phyloP scores from a whole-genome alignment of 176 grass and related monocot species.

The Carex cristatella region DNA sequence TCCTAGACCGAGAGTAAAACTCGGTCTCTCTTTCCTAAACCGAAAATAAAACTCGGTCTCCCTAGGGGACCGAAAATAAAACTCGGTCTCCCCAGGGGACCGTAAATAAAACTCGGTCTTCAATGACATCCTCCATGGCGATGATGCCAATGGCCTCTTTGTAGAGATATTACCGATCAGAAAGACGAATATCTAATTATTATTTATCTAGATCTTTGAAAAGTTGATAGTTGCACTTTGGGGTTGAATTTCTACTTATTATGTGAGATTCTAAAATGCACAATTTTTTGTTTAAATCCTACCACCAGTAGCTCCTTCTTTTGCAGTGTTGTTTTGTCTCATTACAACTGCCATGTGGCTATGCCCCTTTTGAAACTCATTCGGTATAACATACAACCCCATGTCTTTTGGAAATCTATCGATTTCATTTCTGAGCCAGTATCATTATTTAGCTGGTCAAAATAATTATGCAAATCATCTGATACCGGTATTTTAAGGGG shows the following conservation, averaged over 20 bases:
- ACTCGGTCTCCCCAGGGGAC: too few relatives aligned
- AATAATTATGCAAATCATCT: too few relatives aligned
- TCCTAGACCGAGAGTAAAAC: too few relatives aligned
- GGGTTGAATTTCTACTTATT: too few relatives aligned
- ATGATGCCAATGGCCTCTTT: conserved; percentile 82
- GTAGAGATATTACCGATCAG: neutral
- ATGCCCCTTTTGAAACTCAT: conserved; percentile 93
- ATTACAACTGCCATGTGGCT: conserved; percentile 86
- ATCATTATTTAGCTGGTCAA: too few relatives aligned
- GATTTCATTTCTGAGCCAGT: neutral
- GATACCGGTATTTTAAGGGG: too few relatives aligned
- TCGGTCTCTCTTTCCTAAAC: too few relatives aligned
- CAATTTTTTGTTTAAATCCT: neutral
- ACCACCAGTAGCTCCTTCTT: conserved; percentile 35
- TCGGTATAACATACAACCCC: conserved; percentile 81
- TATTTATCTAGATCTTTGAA: neutral
- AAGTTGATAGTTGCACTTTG: neutral
- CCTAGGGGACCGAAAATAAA: too few relatives aligned
- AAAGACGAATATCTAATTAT: neutral
- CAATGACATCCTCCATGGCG: conserved; percentile 94
- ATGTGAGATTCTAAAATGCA: neutral
- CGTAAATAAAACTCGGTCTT: neutral
- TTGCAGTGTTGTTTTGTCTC: conserved; percentile 31
- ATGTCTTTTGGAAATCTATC: conserved; percentile 61
- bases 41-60: too few relatives aligned